Conservation (phyloP, 805 yeast genomes). For the Kockiozyma suomiensis region DNA sequence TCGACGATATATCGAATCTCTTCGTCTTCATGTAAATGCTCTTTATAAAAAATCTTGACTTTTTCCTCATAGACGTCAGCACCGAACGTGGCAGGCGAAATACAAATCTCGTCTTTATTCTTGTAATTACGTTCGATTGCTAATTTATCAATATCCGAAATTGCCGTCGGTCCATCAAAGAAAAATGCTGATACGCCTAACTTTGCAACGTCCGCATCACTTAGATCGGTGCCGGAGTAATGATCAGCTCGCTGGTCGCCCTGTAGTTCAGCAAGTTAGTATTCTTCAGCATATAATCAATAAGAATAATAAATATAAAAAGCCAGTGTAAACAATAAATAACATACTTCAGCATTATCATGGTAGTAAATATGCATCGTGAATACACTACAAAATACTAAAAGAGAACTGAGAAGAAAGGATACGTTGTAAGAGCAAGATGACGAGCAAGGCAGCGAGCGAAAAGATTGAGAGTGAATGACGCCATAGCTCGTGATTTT, state of each 20-base stretch:
- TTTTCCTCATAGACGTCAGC: constrained; percentile 62
- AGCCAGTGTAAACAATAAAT: background rate
- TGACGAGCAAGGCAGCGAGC: no score
- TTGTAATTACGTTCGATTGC: constrained; percentile 74
- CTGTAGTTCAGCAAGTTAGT: background rate
- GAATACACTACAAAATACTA: no score
- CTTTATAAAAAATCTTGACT: constrained; percentile 49
- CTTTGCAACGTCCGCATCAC: constrained; percentile 6
- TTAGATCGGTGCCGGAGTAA: constrained; percentile 17
- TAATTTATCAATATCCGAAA: constrained; percentile 60
- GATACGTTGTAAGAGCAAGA: no score
- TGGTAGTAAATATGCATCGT: constrained; percentile 36
- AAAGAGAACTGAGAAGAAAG: no score
- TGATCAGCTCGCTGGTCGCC: constrained; percentile 30
- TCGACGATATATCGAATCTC: constrained; percentile 88
- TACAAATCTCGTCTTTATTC: constrained; percentile 72
- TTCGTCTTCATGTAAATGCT: constrained; percentile 92
- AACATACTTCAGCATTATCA: constrained; percentile 30
- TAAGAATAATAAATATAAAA: no score
- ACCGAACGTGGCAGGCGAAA: constrained; percentile 62
- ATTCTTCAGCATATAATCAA: no score
- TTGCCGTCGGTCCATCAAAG: constrained; percentile 45
- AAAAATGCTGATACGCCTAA: constrained; percentile 28
- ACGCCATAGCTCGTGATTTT: no score
- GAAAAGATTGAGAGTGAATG: no score